phyloP scores from a whole-genome alignment of 192 early-diverging fungal genomes.

The Podila epigama region DNA sequence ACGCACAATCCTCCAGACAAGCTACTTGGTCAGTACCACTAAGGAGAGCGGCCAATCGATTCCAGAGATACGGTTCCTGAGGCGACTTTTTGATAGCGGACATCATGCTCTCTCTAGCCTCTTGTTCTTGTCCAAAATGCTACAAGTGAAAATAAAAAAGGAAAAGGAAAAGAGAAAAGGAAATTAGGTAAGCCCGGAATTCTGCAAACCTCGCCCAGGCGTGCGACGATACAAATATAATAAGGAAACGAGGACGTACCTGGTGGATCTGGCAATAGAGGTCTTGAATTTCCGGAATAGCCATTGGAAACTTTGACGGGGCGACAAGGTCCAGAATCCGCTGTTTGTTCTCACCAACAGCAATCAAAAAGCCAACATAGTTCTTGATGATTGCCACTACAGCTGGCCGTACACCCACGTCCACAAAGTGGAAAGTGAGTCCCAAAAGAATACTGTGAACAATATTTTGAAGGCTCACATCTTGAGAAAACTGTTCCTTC shows the following conservation, averaged over 20 bases:
- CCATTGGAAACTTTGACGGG: conserved; percentile 11
- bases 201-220: neutral
- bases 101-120: conserved; percentile 1
- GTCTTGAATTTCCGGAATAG: conserved; percentile 24
- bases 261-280: conserved; percentile 24
- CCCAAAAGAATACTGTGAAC: conserved; percentile 44
- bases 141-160: neutral
- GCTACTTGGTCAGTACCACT: neutral
- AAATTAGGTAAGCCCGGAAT: neutral
- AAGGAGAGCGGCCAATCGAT: conserved; percentile 20
- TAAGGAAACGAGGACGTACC: conserved; percentile 4
- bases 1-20: conserved; percentile 17
- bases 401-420: conserved; percentile 16
- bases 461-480: conserved; percentile 27
- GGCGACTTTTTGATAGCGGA: conserved; percentile 15
- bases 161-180: neutral
- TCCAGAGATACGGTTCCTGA: conserved; percentile 29
- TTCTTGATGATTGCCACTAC: conserved; percentile 30
- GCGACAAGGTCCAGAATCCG: conserved; percentile 29
- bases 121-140: conserved; percentile 7
- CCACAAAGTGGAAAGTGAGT: conserved; percentile 28
- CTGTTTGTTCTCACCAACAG: conserved; percentile 17
- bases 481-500: conserved; percentile 19
- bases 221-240: too few relatives aligned
- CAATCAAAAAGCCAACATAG: conserved; percentile 33